Evolutionary conservation across 768 basidiomycete genomes (phyloP).

Genomic region (Xerocomellus amylosporus): DNA sequence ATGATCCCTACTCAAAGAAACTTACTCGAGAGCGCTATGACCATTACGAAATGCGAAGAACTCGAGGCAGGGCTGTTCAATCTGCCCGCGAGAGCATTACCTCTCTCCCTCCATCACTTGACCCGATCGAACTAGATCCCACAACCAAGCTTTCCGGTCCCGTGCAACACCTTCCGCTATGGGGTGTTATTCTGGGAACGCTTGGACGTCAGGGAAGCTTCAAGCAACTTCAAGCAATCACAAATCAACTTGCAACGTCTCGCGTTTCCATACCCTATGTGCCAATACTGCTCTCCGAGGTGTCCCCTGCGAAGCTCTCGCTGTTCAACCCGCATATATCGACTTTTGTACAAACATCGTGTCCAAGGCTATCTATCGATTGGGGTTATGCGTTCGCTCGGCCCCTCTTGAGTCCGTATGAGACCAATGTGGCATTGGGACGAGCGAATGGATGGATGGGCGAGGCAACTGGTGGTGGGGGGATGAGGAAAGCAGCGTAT

Average conservation of each 20-base stretch:
- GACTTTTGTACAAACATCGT: constrained; percentile 93
- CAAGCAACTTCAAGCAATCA: constrained; percentile 84
- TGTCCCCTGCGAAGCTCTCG: constrained; percentile 92
- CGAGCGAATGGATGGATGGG: constrained; percentile 65
- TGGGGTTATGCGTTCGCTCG: constrained; percentile 96
- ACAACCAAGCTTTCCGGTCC: constrained; percentile 16
- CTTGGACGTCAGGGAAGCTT: constrained; percentile 93
- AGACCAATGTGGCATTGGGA: constrained; percentile 80
- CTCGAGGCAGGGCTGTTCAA: constrained; percentile 73
- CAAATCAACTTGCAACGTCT: constrained; percentile 59
- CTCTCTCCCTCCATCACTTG: constrained; percentile 16
- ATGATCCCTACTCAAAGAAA: constrained; percentile 98
- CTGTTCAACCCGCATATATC: constrained; percentile 80
- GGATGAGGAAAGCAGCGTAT: constrained; percentile 45
- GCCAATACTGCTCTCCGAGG: constrained; percentile 90
- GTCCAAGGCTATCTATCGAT: constrained; percentile 94
- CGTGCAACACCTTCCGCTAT: constrained; percentile 39
- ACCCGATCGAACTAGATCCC: constrained; percentile 3
- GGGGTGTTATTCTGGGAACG: constrained; percentile 94
- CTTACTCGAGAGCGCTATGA: constrained; percentile 90
- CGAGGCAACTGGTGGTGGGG: constrained; percentile 21
- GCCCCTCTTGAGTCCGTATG: constrained; percentile 91
- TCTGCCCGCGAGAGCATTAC: constrained; percentile 66
- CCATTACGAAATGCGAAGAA: constrained; percentile 79
- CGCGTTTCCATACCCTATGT: constrained; percentile 66